These are phyloP conservation scores for Suillus occidentalis DNA, from an alignment of 768 basidiomycete species.

Conservation along the genomic window DNA sequence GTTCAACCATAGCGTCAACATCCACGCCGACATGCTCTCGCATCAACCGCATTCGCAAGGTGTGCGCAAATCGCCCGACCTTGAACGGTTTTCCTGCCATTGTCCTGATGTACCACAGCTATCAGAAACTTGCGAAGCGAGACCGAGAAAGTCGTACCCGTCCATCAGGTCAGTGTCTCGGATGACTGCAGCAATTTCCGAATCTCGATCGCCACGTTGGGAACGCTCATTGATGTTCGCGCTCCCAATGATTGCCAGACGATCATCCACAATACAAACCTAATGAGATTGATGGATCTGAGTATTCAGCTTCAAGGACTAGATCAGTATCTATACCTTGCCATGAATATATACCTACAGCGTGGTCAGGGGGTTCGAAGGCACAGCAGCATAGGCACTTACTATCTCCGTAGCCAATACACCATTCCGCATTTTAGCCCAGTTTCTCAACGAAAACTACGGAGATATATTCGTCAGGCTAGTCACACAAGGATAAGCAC, in stretches of 20 bases:
- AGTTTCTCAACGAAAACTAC: conserved; percentile 91
- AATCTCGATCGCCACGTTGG: conserved; percentile 94
- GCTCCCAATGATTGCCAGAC: conserved; percentile 90
- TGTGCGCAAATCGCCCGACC: conserved; percentile 97
- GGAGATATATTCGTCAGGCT: conserved; percentile 92
- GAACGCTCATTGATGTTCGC: conserved; percentile 99
- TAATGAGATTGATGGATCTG: conserved; percentile 11
- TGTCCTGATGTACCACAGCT: conserved; percentile 46
- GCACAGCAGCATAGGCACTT: conserved; percentile 14
- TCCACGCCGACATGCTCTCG: conserved; percentile 95
- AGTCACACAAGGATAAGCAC: conserved; percentile 4
- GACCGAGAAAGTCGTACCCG: conserved; percentile 46
- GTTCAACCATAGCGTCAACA: conserved; percentile 83
- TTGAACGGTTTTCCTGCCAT: conserved; percentile 96
- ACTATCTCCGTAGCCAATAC: conserved; percentile 87
- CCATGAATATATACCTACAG: conserved; percentile 84
- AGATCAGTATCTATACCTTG: conserved; percentile 44
- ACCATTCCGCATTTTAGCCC: conserved; percentile 88
- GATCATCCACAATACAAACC: conserved; percentile 87
- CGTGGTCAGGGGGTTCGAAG: conserved; percentile 12
- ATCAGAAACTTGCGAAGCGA: not conserved
- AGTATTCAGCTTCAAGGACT: not conserved
- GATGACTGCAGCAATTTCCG: conserved; percentile 90
- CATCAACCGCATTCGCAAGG: conserved; percentile 91
- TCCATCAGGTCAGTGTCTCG: conserved; percentile 98